Percentiles rank a stretch among this genome's conserved stretches.
Conservation (phyloP, 2,329 filamentous ascomycete species). For the Fusarium staphyleae region DNA sequence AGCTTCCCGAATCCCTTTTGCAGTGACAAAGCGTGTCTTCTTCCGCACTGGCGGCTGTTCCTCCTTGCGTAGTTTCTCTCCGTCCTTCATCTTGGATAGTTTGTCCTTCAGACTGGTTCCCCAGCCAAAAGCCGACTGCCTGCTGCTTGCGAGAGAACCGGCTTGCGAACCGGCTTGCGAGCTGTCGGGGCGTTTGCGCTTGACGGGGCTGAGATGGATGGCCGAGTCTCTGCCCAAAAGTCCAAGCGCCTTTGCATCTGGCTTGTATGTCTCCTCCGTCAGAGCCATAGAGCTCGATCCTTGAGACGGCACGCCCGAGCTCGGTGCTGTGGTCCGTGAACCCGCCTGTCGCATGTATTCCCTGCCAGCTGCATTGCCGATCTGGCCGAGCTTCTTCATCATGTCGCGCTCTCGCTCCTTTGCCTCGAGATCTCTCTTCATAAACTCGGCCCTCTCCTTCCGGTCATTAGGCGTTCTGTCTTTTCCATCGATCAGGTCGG, state of each 20-base stretch:
- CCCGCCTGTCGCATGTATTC: constrained; percentile 70
- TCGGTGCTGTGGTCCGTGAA: constrained; percentile 15
- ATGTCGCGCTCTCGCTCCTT: constrained; percentile 77
- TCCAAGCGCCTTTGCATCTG: constrained; percentile 52
- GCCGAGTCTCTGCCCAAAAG: constrained; percentile 49
- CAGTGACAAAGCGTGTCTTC: constrained; percentile 82
- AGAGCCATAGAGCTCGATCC: constrained; percentile 25
- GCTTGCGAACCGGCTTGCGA: constrained; percentile 49
- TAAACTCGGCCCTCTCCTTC: constrained; percentile 68
- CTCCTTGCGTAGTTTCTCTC: constrained; percentile 56
- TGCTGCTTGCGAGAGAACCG: constrained; percentile 40
- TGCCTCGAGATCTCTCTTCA: constrained; percentile 69
- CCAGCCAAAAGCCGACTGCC: constrained; percentile 59
- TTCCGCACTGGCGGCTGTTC: constrained; percentile 62
- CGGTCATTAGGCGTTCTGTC: constrained; percentile 64
- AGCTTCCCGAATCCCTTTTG: constrained; percentile 78
- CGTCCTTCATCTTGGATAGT: constrained; percentile 67
- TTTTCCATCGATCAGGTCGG: constrained; percentile 70
- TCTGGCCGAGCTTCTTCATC: constrained; percentile 69
- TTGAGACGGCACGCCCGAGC: constrained; percentile 26
- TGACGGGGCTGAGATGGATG: constrained; percentile 65
- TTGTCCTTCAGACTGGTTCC: constrained; percentile 62
- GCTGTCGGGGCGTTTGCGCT: constrained; percentile 64
- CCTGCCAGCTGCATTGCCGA: constrained; percentile 70
- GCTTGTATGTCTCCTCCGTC: constrained; percentile 43